phyloP scores from a whole-genome alignment of 108 stramenopile genomes.

The Mediolabrus comicus region DNA sequence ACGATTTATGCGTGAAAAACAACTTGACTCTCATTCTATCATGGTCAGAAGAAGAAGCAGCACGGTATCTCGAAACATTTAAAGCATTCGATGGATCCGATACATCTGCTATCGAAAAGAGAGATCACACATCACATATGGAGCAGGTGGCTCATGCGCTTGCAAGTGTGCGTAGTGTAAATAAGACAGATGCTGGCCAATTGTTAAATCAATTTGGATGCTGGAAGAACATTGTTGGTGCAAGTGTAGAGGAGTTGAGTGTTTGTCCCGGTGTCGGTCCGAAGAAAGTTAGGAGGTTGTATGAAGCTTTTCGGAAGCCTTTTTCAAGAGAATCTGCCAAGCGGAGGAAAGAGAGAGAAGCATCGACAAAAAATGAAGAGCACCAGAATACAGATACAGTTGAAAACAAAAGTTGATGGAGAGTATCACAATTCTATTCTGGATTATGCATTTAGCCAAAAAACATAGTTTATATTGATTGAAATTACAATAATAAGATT shows the following conservation, averaged over 20 bases:
- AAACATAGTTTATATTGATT: too few relatives aligned
- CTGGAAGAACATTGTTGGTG: conserved; percentile 51
- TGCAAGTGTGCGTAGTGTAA: conserved; percentile 56
- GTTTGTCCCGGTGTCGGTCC: conserved; percentile 79
- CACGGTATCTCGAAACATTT: conserved; percentile 92
- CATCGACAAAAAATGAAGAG: neutral
- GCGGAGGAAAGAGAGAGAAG: conserved; percentile 20
- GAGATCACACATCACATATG: conserved; percentile 51
- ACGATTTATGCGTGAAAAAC: conserved; percentile 68
- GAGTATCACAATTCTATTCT: too few relatives aligned
- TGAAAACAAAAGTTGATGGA: neutral
- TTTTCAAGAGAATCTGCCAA: conserved; percentile 54
- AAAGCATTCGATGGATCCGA: conserved; percentile 91
- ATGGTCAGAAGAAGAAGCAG: conserved; percentile 88
- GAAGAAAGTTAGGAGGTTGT: conserved; percentile 74
- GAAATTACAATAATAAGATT: too few relatives aligned
- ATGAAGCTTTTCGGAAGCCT: conserved; percentile 80
- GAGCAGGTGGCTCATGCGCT: conserved; percentile 72
- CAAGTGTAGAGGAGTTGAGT: conserved; percentile 75
- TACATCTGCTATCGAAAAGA: conserved; percentile 70
- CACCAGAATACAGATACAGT: neutral
- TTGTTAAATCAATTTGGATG: conserved; percentile 68
- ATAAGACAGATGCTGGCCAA: conserved; percentile 81
- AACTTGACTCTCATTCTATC: conserved; percentile 81
- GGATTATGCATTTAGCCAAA: too few relatives aligned